Conservation (phyloP, 1,284 basidiomycete species). For the Microstroma glucosiphilum region DNA sequence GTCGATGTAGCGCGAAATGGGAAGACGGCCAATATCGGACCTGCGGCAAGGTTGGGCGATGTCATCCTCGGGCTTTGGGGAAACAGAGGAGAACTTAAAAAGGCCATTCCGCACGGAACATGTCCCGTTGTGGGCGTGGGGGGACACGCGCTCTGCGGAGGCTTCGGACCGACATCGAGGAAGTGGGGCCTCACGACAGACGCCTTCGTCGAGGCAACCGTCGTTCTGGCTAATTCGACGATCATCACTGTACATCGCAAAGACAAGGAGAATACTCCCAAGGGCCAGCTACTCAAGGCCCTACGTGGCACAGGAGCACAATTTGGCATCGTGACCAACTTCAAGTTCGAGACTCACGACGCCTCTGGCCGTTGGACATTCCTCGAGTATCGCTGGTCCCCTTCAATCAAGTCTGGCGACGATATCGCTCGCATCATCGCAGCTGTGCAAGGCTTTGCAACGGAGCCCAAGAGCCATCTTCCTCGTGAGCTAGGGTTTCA, state of each 20-base stretch:
- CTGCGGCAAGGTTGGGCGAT: constrained; percentile 49
- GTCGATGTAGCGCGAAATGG: constrained; percentile 24
- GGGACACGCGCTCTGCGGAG: constrained; percentile 48
- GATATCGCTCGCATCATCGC: constrained; percentile 18
- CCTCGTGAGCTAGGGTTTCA: constrained; percentile 31
- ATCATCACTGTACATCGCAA: constrained; percentile 31
- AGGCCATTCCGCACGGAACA: constrained; percentile 42
- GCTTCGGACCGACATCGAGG: constrained; percentile 42
- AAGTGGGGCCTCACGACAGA: constrained; percentile 50
- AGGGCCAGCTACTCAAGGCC: constrained; percentile 42
- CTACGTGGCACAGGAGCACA: constrained; percentile 48
- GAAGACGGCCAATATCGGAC: constrained; percentile 35
- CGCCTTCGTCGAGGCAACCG: constrained; percentile 42
- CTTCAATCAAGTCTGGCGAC: constrained; percentile 18
- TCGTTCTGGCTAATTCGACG: constrained; percentile 50
- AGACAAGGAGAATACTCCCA: background rate
- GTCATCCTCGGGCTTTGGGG: constrained; percentile 46
- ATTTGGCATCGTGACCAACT: constrained; percentile 48
- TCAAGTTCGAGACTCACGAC: constrained; percentile 39
- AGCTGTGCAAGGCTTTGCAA: constrained; percentile 27
- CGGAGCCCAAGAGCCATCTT: constrained; percentile 3
- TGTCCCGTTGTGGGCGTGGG: constrained; percentile 50
- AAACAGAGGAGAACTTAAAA: constrained; percentile 24
- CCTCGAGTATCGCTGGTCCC: constrained; percentile 31
- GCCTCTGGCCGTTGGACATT: constrained; percentile 21